Conservation (phyloP, 331 rosid genomes). For the Acacia pycnantha region DNA sequence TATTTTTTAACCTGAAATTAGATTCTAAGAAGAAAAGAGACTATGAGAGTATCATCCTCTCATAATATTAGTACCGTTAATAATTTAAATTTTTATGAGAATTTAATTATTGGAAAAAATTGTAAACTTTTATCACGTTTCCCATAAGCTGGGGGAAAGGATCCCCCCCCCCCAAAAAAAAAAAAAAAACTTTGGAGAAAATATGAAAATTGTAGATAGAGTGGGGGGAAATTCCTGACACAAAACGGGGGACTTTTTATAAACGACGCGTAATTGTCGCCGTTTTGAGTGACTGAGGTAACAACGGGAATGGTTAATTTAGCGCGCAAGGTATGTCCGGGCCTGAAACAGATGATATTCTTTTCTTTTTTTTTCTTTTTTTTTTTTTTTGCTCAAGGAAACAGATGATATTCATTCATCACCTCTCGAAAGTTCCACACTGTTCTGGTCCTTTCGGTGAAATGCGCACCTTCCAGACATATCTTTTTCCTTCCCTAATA, state of each 20-base stretch:
- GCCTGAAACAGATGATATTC: not conserved
- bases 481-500: conserved; percentile 28
- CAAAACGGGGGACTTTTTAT: not conserved
- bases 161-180: not conserved
- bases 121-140: not conserved
- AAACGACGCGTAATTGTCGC: not conserved
- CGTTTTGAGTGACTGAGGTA: not conserved
- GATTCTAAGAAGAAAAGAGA: too few relatives aligned
- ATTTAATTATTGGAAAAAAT: not conserved
- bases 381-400: too few relatives aligned
- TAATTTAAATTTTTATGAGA: not conserved
- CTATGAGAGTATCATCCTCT: accelerated
- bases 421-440: conserved; percentile 64
- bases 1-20: too few relatives aligned
- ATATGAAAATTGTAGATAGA: not conserved
- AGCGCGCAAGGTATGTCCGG: not conserved
- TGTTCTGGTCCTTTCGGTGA: conserved; percentile 36
- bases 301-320: not conserved
- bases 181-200: not conserved
- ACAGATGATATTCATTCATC: not conserved
- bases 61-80: not conserved
- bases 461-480: conserved; percentile 39
- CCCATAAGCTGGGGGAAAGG: not conserved
- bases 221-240: not conserved
- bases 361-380: too few relatives aligned